These are phyloP conservation scores for Lichtheimia ramosa DNA, from an alignment of 371 early-diverging fungal genomes.

Conservation along the genomic window DNA sequence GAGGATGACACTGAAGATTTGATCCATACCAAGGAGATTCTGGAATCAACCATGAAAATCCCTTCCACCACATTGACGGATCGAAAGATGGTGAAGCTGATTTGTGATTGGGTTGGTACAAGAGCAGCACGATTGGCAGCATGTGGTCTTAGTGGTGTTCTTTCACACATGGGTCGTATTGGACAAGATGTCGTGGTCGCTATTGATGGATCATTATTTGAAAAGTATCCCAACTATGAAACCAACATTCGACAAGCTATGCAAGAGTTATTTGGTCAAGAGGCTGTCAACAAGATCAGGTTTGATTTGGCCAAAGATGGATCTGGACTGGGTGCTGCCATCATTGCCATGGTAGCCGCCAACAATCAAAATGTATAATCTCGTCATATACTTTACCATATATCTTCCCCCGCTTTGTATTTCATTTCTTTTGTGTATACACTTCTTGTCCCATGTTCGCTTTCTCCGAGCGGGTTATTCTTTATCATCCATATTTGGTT, in stretches of 20 bases:
- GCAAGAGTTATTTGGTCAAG: constrained; percentile 70
- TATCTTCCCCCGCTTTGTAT: too few species aligned
- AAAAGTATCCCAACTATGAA: constrained; percentile 87
- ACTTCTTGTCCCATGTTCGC: too few species aligned
- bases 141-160: constrained; percentile 81
- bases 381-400: too few species aligned
- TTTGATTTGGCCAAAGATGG: constrained; percentile 43
- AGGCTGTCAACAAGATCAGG: constrained; percentile 31
- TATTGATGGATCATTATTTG: constrained; percentile 91
- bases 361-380: too few species aligned
- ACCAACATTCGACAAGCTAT: constrained; percentile 73
- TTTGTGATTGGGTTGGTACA: constrained; percentile 82
- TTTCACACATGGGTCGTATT: constrained; percentile 38
- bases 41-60: constrained; percentile 74
- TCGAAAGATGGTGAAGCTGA: constrained; percentile 75
- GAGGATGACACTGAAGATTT: constrained; percentile 76
- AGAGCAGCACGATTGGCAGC: constrained; percentile 89
- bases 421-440: too few species aligned
- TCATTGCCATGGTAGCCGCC: constrained; percentile 45
- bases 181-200: constrained; percentile 18
- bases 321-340: constrained; percentile 48
- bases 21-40: constrained; percentile 65
- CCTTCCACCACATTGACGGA: constrained; percentile 74
- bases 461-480: too few species aligned
- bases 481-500: too few species aligned